phyloP scores from a whole-genome alignment of 768 basidiomycete species.

The Austroboletus festivus region DNA sequence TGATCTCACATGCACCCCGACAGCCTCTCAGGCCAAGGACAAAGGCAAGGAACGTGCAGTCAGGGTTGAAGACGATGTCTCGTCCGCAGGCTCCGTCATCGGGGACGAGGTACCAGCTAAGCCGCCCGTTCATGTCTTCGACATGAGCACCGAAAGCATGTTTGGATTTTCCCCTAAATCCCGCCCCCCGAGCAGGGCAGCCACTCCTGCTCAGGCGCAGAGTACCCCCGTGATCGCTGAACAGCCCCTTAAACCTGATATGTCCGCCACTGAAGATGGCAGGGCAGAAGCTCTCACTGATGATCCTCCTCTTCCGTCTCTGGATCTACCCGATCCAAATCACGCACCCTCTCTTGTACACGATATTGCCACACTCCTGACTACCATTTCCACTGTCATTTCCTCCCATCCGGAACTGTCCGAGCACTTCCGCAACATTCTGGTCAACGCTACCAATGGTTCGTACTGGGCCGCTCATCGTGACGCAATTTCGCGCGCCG shows the following conservation, averaged over 20 bases:
- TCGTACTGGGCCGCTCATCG: conserved; percentile 69
- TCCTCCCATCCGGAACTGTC: conserved; percentile 69
- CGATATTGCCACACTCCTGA: conserved; percentile 63
- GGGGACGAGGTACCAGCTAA: conserved; percentile 47
- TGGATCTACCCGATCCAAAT: conserved; percentile 33
- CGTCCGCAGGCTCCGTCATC: conserved; percentile 42
- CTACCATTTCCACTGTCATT: conserved; percentile 52
- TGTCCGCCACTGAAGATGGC: conserved; percentile 8
- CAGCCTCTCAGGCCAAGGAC: conserved; percentile 36
- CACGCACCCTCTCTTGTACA: conserved; percentile 48
- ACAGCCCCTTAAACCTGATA: conserved; percentile 19
- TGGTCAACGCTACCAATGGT: conserved; percentile 59
- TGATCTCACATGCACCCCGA: conserved; percentile 17
- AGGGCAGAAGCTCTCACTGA: conserved; percentile 20
- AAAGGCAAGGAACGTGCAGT: conserved; percentile 40
- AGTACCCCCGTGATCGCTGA: conserved; percentile 39
- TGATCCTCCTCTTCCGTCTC: conserved; percentile 51
- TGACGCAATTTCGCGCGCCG: conserved; percentile 54
- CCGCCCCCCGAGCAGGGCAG: conserved; percentile 17
- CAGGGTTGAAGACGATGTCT: conserved; percentile 32
- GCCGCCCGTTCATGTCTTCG: conserved; percentile 59
- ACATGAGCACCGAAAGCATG: conserved; percentile 33
- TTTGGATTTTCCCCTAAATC: conserved; percentile 21
- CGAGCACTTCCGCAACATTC: conserved; percentile 61
- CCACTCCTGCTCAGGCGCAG: conserved; percentile 35